These are phyloP conservation scores for Aquilaria yunnanensis DNA, from an alignment of 345 rosid species.

Conservation along the genomic window DNA sequence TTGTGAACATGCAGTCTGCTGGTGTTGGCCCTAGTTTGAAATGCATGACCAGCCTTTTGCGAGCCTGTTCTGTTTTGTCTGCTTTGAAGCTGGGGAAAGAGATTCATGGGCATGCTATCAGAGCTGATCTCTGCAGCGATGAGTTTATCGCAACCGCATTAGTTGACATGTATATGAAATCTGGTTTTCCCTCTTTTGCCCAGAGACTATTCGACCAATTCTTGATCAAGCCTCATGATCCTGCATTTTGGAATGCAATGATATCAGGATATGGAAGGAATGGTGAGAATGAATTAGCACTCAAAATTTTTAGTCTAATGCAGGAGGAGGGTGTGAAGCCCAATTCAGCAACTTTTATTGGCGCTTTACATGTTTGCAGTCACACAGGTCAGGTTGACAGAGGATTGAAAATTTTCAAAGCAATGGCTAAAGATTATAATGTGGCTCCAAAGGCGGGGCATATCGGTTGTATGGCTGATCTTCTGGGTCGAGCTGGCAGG, in stretches of 20 bases:
- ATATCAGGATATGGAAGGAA: constrained; percentile 69
- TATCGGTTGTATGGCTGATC: constrained; percentile 54
- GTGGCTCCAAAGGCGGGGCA: constrained; percentile 41
- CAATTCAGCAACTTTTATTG: constrained; percentile 43
- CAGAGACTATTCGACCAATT: constrained; percentile 36
- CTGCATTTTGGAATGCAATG: constrained; percentile 71
- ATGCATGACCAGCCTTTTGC: constrained; percentile 51
- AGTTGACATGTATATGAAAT: constrained; percentile 59
- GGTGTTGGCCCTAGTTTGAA: constrained; percentile 39
- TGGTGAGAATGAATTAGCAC: constrained; percentile 44
- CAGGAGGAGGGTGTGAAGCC: constrained; percentile 37
- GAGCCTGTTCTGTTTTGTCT: constrained; percentile 50
- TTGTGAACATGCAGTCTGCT: constrained; percentile 43
- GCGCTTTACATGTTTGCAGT: constrained; percentile 43
- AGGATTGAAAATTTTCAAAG: constrained; percentile 34
- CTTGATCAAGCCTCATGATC: constrained; percentile 44
- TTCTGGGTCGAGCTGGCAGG: constrained; percentile 47
- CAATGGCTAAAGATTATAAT: constrained; percentile 31
- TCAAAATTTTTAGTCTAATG: constrained; percentile 44
- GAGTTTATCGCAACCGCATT: constrained; percentile 44
- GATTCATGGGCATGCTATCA: constrained; percentile 47
- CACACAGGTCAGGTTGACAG: constrained; percentile 48
- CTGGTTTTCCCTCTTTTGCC: constrained; percentile 39
- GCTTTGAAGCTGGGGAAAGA: constrained; percentile 46
- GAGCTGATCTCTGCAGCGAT: constrained; percentile 28